Evolutionary conservation across 192 early-diverging fungal species (phyloP), one percentile per base, ranked within the genome.

Genomic region (Coemansia sp.): DNA sequence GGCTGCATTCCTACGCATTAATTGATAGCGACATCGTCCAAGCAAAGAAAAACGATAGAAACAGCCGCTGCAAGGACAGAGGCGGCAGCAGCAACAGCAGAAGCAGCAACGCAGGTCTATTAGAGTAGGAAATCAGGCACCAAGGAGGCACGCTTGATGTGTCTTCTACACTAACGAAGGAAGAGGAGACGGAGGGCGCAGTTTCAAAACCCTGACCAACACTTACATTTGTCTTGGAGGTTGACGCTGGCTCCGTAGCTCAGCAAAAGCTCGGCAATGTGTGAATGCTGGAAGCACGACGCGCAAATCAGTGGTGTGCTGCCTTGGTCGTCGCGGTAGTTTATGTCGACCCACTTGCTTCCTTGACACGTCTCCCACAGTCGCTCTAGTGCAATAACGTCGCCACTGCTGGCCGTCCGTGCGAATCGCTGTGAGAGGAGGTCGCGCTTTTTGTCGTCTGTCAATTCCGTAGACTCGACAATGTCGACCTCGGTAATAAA

Each of bases 241-340:
- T 98, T 86, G 23, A 95, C 87, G 60, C 84, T 78, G 14, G 91
- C 94, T 43, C 92, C 93, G 46, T 87, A 84, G 63, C 86, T 78
- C 10, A 98, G 68, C 19, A 98, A 78, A 46, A 90, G 72, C 61
- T 79, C 76, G 9, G 86, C 91, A 72, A 96, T 86, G 49, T 90
- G 85, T 5, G 84, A 73, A 63, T 95, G 88, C 40, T 93, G 94
- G 87, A 96, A 95, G 64, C 93, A 94, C 37, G 91, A 87, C 3
- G 95, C 91, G 69, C 94, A 95, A 55, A 94, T 93, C 47, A 98
- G 85, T 11, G 93, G 90, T 6, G 91, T 94, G 37, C 87, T 91
- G 26, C 95, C 96, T 67, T 94, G 92, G 58, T 92, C 91, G 75
- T 98, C 96, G 37, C 86, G 85, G 13, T 84, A 87, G 75, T 98